Percentiles rank a stretch among this genome's conserved stretches.
Evolutionary conservation across 306 rosid genomes (phyloP).

Genomic region (Vachellia collinsii): DNA sequence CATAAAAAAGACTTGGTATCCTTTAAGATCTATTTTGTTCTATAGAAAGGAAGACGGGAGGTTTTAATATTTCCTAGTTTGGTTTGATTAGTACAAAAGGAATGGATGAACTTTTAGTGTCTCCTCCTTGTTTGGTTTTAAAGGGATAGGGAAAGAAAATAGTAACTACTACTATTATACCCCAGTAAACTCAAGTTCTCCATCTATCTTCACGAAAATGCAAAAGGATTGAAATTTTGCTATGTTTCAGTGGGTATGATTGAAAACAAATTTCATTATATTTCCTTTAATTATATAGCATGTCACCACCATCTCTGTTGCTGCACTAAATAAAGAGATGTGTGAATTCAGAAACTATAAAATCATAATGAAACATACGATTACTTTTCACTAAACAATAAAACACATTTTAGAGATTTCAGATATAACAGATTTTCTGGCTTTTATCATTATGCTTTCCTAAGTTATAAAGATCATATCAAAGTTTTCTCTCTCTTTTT

Average conservation of each 20-base stretch:
- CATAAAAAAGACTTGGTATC: background rate
- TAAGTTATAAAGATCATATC: background rate
- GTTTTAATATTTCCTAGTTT: no score
- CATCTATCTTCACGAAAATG: background rate
- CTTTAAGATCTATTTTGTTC: background rate
- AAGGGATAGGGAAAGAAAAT: background rate
- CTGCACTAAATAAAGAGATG: background rate
- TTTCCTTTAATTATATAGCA: background rate
- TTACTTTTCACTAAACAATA: background rate
- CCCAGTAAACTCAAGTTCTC: background rate
- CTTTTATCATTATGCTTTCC: background rate
- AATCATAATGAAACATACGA: background rate
- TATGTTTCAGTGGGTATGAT: background rate
- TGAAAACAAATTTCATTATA: background rate
- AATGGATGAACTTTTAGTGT: background rate
- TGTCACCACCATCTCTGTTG: background rate
- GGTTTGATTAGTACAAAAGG: background rate
- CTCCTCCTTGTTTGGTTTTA: background rate
- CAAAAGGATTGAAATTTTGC: background rate
- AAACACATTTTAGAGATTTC: background rate
- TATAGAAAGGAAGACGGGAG: background rate
- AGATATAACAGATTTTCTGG: background rate
- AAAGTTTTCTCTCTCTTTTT: no score
- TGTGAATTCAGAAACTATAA: background rate
- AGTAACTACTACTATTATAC: background rate